Evolutionary conservation across 768 basidiomycete genomes (phyloP), one percentile per base, ranked within the genome.

Genomic region (Phylloporus sp.): DNA sequence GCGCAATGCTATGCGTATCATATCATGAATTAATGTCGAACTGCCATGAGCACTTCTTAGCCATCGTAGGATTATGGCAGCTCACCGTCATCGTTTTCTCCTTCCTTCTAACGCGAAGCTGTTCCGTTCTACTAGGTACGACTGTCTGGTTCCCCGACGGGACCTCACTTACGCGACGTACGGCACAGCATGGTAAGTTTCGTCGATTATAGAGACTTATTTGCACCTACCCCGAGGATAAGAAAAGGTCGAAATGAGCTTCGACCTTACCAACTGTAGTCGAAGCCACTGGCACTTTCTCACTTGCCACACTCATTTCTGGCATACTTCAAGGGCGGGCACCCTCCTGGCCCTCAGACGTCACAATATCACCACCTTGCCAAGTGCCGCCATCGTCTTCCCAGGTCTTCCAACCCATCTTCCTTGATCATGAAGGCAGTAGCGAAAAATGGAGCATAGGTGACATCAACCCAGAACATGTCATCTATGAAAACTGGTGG

Each of bases 231-330:
- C 29, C 48, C n/a, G 29, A 26, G 13, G 48, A 34, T 16, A 34
- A 28, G 34, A 29, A 34, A 18, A 32, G 9, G 31, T 51, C n/a
- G 27, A 50, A 20, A 44, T 36, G 41, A 35, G 43, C 18, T 49
- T 53, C n/a, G 36, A 54, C 22, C 42, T 39, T 15, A 27, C 18
- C 53, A 54, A 50, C n/a, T 50, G 26, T 20, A 7, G 22, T 46
- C 34, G 22, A 22, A 22, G 13, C 16, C 5, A 7, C 10, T n/a
- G n/a, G n/a, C 23, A 36, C 34, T 27, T 12, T n/a, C n/a, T n/a
- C 23, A 10, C 20, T 15, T 8, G 20, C 22, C 16, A 20, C 15
- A 45, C 22, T n/a, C 12, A 45, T n/a, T 24, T 28, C 18, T 9
- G 24, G 20, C 4, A 24, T 36, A 45, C 49, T 50, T 50, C 29